Evolutionary conservation across 352 stramenopile species (phyloP), one percentile per base, ranked within the genome.

Genomic region (Phytophthora ramorum): DNA sequence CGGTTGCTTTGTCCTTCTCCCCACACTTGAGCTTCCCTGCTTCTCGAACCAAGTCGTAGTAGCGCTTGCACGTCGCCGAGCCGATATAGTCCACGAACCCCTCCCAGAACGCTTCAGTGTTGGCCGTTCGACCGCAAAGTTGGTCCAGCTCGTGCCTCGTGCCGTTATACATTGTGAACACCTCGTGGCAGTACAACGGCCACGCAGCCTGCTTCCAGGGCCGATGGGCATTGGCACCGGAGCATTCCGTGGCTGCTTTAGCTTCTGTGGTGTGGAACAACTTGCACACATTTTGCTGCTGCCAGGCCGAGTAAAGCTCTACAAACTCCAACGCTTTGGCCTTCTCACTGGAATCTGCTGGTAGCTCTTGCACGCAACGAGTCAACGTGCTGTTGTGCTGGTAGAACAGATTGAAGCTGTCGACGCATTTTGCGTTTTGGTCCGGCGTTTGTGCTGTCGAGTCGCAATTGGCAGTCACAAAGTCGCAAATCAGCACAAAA

Each of bases 91-190:
- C 70, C 35, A 75, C 79, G 45, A 71, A 91, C 28, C 71, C 79
- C 55, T 89, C 82, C 76, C 80, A 89, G 64, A 91, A 89, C 12
- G 76, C 60, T 9, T 82, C 69, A 3, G 79, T 85, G 60, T 78
- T 63, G 0, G 50, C 6, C n/a, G 79, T 87, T 48, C 68, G 71
- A 0, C 51, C 56, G 30, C 82, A 91, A 22, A 82, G 52, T 28
- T 68, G 44, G 32, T 89, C 82, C 8, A 89, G 41, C 26, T 87
- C 56, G 35, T 77, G 63, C 43, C 82, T 75, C 43, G 74, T 74
- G 2, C 19, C 59, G 1, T 73, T 72, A 75, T 91, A 89, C 48
- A 78, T 74, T 40, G 59, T 57, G 50, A 91, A 91, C 16, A 77
- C 83, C 26, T 85, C 53, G 49, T 85, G 70, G 47, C 83, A 91